Evolutionary conservation across 129 eudicot genomes (phyloP), one percentile per base, ranked within the genome.

Genomic region (Artemisia tridentata): DNA sequence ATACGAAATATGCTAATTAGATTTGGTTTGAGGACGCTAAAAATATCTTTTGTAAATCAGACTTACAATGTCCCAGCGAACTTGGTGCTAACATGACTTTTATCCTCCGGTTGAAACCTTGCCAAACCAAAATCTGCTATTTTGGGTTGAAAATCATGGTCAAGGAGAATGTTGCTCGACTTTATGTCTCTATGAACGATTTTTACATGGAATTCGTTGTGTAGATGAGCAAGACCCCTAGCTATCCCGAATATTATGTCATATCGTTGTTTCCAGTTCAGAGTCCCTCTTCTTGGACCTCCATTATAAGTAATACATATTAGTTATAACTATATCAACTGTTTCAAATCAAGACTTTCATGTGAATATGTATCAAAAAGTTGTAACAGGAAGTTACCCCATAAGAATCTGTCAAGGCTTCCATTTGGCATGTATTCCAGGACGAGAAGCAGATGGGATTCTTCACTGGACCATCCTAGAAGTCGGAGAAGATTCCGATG

Each of bases 121-220:
- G 88, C 91, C 79, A 86, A 58, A 15, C 91, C 91, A 46, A 86
- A 86, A 72, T 86, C 91, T 11, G 85, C 85, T 38, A 86, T 80
- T 71, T 86, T 86, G 76, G 88, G 79, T 52, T 68, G 85, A 49
- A 82, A 82, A 13, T 82, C 87, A 3, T 82, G 18, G 16, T 86
- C 88, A 41, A 83, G 74, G 10, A 86, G 78, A 23, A 86, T 86
- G 46, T 86, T 86, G 68, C 78, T 67, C 2, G 87, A 71, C 61
- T 86, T 83, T 45, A 86, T 78, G 78, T 83, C 86, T 74, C 88
- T 67, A 54, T 80, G 88, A 47, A 83, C 78, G 75, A 86, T 83
- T 31, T 74, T 63, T 16, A 82, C 83, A 72, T 83, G 87, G 53
- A 73, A 80, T 58, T 82, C 79, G 17, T 71, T 86, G 34, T 80